Evolutionary conservation across 1,139 yeast species (phyloP), one percentile per base, ranked within the genome.

Genomic region (Kodamaea suecica): DNA sequence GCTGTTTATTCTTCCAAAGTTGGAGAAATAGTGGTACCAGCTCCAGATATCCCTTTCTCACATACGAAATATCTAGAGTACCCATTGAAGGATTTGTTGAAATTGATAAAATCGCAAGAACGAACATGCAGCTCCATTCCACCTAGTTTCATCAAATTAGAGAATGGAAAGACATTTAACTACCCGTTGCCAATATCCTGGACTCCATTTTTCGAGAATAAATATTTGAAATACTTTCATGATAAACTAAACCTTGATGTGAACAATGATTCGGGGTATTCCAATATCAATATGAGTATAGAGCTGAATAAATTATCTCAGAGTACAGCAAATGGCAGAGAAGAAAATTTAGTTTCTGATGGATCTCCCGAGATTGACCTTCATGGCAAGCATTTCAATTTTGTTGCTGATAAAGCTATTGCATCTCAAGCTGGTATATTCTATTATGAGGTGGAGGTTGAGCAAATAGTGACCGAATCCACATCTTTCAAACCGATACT

Each of bases 131-230:
- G 31, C 4, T 23, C 32, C 8, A 44, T 47, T 16, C 54, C 59
- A 1, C 54, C 62, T 3, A 58, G 68, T 31, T 58, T 57, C 36
- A 36, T 63, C 12, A 48, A 48, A 31, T 46, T 59, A 14, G 59
- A 55, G 12, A 53, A 51, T 17, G 52, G 47, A 5, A 38, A 44
- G 3, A 45, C 44, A 28, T 65, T 63, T 30, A 49, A 57, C 14
- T 63, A 65, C 37, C 55, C 63, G 0, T 53, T 70, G 15, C 76
- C 76, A 0, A 47, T 62, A 29, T 53, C 64, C 5, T 70, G 76
- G 76, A 48, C 58, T 2, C 70, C 73, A 1, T 45, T 70, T 13
- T 52, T 63, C 5, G 55, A 63, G 2, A 51, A 45, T 16, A 47
- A 50, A 16, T 48, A 55, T 36, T 46, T 59, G 27, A 43, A 43